These are phyloP conservation scores for Tricholoma terreum DNA, from an alignment of 768 basidiomycete genomes.

Conservation along the genomic window DNA sequence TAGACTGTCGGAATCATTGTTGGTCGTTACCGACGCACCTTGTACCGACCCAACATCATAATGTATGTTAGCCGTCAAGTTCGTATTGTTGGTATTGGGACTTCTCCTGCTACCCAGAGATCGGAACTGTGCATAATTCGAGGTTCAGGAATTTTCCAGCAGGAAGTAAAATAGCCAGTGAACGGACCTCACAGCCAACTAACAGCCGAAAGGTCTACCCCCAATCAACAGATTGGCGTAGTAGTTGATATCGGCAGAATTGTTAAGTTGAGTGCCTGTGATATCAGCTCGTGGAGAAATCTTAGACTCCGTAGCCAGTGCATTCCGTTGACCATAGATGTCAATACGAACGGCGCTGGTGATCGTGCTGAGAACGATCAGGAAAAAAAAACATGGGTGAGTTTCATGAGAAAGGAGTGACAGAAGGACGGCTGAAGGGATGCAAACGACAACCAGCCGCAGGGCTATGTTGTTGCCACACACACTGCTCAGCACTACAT, in stretches of 20 bases:
- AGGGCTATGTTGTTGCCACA: background rate
- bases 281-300: conserved; percentile 9
- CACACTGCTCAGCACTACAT: background rate
- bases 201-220: conserved; percentile 34
- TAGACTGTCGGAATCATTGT: background rate
- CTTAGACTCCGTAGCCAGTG: background rate
- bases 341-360: conserved; percentile 16
- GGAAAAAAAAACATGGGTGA: conserved; percentile 7
- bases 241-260: conserved; percentile 40
- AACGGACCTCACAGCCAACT: conserved; percentile 46
- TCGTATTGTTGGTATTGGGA: conserved; percentile 39
- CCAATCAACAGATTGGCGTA: conserved; percentile 36
- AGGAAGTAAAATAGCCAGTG: background rate
- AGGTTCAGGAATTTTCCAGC: background rate
- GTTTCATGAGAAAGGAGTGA: conserved; percentile 8
- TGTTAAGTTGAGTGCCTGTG: conserved; percentile 23
- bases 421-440: too few relatives aligned
- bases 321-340: conserved; percentile 17
- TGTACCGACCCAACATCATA: conserved; percentile 55
- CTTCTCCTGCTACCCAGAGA: conserved; percentile 51
- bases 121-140: conserved; percentile 55
- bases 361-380: background rate
- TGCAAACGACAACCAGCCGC: background rate
- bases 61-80: conserved; percentile 34
- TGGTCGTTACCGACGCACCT: conserved; percentile 33